These are phyloP conservation scores for Lyophyllum atratum DNA, from an alignment of 768 basidiomycete genomes.

Conservation along the genomic window DNA sequence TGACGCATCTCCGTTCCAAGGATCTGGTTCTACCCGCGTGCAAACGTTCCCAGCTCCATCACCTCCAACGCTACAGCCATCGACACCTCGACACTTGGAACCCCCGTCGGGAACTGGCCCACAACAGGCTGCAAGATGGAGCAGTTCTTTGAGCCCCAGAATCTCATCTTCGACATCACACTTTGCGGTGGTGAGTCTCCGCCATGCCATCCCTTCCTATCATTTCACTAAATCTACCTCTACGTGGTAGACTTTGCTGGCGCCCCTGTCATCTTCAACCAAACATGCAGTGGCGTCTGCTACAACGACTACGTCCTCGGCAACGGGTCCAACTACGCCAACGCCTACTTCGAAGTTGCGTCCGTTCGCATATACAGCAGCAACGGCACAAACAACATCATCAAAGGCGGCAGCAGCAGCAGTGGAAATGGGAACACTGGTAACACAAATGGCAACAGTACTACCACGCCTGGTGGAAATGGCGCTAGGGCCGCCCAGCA, in stretches of 20 bases:
- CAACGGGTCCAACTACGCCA: slow-evolving; percentile 58
- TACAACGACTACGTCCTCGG: slow-evolving; percentile 74
- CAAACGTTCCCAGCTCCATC: slow-evolving; percentile 48
- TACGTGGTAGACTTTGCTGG: slow-evolving; percentile 49
- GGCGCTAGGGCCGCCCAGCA: not conserved
- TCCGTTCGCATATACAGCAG: slow-evolving; percentile 53
- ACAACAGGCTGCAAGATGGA: slow-evolving; percentile 53
- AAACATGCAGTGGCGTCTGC: slow-evolving; percentile 67
- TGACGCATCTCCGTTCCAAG: too few species aligned
- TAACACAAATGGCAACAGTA: slow-evolving; percentile 1
- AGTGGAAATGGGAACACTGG: slow-evolving; percentile 3
- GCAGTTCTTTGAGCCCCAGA: slow-evolving; percentile 60
- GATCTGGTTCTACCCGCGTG: slow-evolving; percentile 65
- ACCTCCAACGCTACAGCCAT: slow-evolving; percentile 51
- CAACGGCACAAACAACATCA: slow-evolving; percentile 27
- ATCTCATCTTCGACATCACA: slow-evolving; percentile 75
- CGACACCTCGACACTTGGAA: slow-evolving; percentile 59
- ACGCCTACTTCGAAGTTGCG: slow-evolving; percentile 73
- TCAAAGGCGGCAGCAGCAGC: slow-evolving; percentile 9
- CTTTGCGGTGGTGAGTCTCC: slow-evolving; percentile 55
- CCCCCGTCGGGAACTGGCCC: slow-evolving; percentile 72
- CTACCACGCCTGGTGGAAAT: not conserved
- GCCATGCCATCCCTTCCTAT: slow-evolving; percentile 4
- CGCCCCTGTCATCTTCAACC: slow-evolving; percentile 46
- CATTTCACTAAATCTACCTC: not conserved